These are phyloP conservation scores for Podospora pseudopauciseta DNA, from an alignment of 495 filamentous ascomycete genomes.

Conservation along the genomic window DNA sequence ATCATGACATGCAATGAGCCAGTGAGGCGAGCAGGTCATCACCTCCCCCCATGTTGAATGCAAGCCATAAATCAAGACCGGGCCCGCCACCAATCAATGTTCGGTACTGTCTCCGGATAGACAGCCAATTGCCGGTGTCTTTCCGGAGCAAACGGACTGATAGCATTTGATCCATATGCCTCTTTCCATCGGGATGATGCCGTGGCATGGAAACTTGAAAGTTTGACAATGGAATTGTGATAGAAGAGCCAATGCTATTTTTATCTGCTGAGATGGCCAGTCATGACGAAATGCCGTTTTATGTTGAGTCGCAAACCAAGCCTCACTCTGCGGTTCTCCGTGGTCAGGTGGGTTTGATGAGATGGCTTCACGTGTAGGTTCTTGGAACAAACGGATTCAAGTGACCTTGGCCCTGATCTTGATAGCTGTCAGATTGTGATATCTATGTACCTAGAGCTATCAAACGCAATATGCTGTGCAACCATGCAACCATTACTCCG, in stretches of 20 bases:
- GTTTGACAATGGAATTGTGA: background rate
- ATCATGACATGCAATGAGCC: background rate
- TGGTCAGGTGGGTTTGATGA: background rate
- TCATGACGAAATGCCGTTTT: background rate
- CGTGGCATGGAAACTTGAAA: background rate
- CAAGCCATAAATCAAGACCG: background rate
- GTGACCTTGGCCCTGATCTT: background rate
- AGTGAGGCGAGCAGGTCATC: constrained; percentile 2
- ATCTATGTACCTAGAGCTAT: background rate
- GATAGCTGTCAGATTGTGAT: background rate
- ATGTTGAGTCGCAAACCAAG: background rate
- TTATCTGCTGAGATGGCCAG: background rate
- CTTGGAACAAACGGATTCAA: background rate
- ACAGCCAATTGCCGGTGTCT: constrained; percentile 1
- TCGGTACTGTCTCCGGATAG: constrained; percentile 12
- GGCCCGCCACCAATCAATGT: constrained; percentile 15
- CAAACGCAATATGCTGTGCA: background rate
- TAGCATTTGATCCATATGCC: background rate
- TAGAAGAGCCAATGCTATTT: background rate
- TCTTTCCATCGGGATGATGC: background rate
- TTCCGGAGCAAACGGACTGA: constrained; percentile 3
- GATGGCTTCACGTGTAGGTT: background rate
- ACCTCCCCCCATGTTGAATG: constrained; percentile 7
- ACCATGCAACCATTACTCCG: background rate
- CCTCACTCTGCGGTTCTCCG: background rate